Conservation (phyloP, 2,329 filamentous ascomycete species). For the Colletotrichum salicis region DNA sequence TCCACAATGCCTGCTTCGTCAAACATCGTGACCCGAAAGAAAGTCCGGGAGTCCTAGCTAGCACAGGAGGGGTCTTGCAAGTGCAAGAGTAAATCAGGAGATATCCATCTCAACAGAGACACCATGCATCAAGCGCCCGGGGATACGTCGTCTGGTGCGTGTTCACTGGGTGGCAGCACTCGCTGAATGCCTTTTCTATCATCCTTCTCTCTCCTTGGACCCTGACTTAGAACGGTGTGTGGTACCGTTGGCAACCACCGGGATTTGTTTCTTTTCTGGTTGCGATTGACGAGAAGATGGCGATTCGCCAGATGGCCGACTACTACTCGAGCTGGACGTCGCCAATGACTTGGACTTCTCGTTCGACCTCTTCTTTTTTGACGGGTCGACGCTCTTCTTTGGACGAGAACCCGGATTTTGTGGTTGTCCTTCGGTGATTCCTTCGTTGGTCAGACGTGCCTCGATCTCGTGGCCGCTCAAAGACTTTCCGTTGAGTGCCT, state of each 20-base stretch:
- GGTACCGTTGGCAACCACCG: conserved; percentile 8
- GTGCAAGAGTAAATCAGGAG: neutral
- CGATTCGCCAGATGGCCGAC: neutral
- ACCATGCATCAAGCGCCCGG: neutral
- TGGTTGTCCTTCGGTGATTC: conserved; percentile 2
- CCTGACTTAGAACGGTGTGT: neutral
- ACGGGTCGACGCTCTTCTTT: too few species aligned
- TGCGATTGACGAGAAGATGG: conserved; percentile 7
- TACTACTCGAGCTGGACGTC: too few species aligned
- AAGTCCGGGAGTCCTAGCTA: neutral
- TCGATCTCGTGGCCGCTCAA: conserved; percentile 15
- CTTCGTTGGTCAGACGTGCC: neutral
- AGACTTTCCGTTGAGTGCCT: conserved; percentile 7
- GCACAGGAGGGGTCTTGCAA: neutral
- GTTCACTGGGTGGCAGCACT: neutral
- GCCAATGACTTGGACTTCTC: too few species aligned
- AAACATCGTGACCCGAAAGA: neutral
- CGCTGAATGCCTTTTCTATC: neutral
- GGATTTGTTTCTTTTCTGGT: neutral
- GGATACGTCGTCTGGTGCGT: neutral
- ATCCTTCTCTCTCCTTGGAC: conserved; percentile 8
- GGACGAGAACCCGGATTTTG: too few species aligned
- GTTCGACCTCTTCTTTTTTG: too few species aligned
- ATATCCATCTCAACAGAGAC: neutral
- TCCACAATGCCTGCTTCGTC: neutral